Evolutionary conservation across 2,329 filamentous ascomycete species (phyloP), one percentile per base, ranked within the genome.

Genomic region (Neonectria neomacrospora): DNA sequence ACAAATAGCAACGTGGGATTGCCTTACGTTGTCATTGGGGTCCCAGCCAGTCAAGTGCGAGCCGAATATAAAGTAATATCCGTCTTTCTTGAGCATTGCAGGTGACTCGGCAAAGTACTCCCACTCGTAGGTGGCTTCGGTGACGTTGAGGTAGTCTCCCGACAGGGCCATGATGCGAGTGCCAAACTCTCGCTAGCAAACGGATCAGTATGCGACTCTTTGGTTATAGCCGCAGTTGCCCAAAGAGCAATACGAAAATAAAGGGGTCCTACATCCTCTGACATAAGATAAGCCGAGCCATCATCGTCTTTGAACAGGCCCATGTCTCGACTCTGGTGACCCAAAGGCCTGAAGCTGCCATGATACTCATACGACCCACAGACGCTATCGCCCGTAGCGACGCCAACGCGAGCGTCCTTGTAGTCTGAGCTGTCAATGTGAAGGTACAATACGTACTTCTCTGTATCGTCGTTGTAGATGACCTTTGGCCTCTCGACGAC

Each of bases 401-500:
- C 86, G 0, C 88, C 90, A 1, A 88, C 86, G 58, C 85, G 86
- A 0, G 89, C 90, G 37, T 90, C 88, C 1, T 80, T 82, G 67
- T 91, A 91, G 71, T 82, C 82, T 30, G 79, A 80, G 58, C 79
- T 83, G 71, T 92, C 89, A 52, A 91, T 90, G 71, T 91, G 89
- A 80, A 91, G 82, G 80, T 87, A 91, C 74, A 91, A 78, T n/a
- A 91, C 88, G 74, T 89, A 92, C 66, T 88, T 86, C 6, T 75
- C 70, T 0, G 88, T 91, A n/a, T 79, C 77, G 14, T 87, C 85
- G 67, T 91, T 91, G 78, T 86, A 90, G 5, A 91, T 83, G 4
- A 91, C 84, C 76, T 91, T 91, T 3, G 90, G 90, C 20, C 90
- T 79, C 75, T 91, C 89, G 2, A 91, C 85, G 11, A 91, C 82